Percentiles rank a stretch among this genome's conserved stretches.
phyloP scores from a whole-genome alignment of 2,329 filamentous ascomycete species.

The Cordyceps farinosa region DNA sequence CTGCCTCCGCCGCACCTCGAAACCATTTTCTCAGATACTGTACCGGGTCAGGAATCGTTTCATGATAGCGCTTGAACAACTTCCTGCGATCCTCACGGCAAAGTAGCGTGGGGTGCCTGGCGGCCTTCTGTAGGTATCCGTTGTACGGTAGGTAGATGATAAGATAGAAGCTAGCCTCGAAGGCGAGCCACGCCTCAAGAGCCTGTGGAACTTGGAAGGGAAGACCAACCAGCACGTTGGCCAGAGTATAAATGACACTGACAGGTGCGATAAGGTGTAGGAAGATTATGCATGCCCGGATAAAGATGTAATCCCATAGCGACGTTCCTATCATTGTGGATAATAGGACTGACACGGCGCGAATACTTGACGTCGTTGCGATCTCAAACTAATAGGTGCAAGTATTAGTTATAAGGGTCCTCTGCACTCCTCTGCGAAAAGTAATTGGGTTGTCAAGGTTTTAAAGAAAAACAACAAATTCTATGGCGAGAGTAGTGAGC shows the following conservation, averaged over 20 bases:
- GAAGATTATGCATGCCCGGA: slow-evolving; percentile 44
- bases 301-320: slow-evolving; percentile 31
- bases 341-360: neutral
- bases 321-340: slow-evolving; percentile 20
- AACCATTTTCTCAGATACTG: slow-evolving; percentile 58
- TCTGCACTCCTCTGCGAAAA: neutral
- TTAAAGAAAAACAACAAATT: neutral
- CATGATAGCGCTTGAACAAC: slow-evolving; percentile 49
- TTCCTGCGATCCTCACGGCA: slow-evolving; percentile 43
- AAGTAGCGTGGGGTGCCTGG: slow-evolving; percentile 45
- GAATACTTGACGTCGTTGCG: neutral
- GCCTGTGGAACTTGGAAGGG: slow-evolving; percentile 28
- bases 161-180: slow-evolving; percentile 54
- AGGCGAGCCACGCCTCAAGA: slow-evolving; percentile 41
- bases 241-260: slow-evolving; percentile 43
- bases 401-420: neutral
- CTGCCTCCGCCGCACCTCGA: slow-evolving; percentile 45
- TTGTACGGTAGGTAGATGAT: slow-evolving; percentile 50
- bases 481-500: neutral
- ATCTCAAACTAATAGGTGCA: neutral
- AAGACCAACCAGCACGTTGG: slow-evolving; percentile 25
- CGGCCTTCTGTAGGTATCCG: slow-evolving; percentile 47
- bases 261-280: slow-evolving; percentile 49
- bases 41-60: slow-evolving; percentile 49
- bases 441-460: neutral